These are phyloP conservation scores for Monosporascus sp. DNA, from an alignment of 2,329 filamentous ascomycete genomes.

Conservation along the genomic window DNA sequence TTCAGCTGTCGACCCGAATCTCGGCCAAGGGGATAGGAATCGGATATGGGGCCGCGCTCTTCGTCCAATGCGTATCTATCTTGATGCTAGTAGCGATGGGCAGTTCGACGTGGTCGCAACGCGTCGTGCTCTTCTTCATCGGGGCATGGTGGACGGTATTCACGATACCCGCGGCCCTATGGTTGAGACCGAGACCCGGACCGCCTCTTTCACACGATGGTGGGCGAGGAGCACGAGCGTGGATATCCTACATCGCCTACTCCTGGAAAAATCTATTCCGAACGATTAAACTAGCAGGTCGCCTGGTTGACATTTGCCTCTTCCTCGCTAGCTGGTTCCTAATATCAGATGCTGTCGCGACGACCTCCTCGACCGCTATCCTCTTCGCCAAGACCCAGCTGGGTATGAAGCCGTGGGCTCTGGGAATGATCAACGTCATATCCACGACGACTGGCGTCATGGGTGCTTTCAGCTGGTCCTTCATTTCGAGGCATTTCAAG, in stretches of 20 bases:
- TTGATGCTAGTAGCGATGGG: conserved; percentile 66
- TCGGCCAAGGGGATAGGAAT: conserved; percentile 91
- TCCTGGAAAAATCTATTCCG: conserved; percentile 83
- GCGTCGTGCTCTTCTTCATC: conserved; percentile 80
- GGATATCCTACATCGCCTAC: conserved; percentile 69
- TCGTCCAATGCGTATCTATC: conserved; percentile 78
- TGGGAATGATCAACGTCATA: conserved; percentile 92
- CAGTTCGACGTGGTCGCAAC: conserved; percentile 78
- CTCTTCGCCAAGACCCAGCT: conserved; percentile 93
- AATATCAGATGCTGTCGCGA: conserved; percentile 88
- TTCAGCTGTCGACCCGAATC: conserved; percentile 81
- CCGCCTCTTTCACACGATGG: conserved; percentile 60
- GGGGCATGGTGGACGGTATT: conserved; percentile 92
- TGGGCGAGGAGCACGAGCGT: conserved; percentile 39
- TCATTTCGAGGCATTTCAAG: conserved; percentile 63
- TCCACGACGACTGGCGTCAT: conserved; percentile 77
- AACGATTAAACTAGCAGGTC: conserved; percentile 70
- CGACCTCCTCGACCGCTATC: conserved; percentile 89
- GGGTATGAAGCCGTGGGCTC: conserved; percentile 79
- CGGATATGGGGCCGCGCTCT: conserved; percentile 80
- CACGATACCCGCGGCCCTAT: conserved; percentile 80
- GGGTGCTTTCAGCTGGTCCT: conserved; percentile 87
- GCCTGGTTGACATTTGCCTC: conserved; percentile 66
- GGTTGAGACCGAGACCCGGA: conserved; percentile 82
- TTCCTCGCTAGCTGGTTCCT: conserved; percentile 92